These are phyloP conservation scores for Yamadazyma paraphyllophila DNA, from an alignment of 805 yeast species.

Conservation along the genomic window DNA sequence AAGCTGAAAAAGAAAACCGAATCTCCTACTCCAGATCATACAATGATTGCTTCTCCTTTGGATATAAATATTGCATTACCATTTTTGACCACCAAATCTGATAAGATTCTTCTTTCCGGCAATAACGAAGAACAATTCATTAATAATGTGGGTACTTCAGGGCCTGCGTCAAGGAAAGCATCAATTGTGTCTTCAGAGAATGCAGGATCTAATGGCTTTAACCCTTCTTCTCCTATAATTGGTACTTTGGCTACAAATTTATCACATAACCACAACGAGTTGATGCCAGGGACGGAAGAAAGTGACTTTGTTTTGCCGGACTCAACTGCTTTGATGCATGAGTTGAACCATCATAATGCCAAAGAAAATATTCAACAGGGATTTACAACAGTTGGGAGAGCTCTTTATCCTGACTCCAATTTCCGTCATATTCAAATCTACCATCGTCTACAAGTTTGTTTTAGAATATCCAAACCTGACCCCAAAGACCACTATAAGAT, in stretches of 20 bases:
- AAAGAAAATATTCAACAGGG: slow-evolving; percentile 35
- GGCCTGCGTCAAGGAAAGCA: slow-evolving; percentile 26
- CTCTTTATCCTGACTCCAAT: slow-evolving; percentile 62
- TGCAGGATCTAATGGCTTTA: background rate
- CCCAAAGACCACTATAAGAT: slow-evolving; percentile 42
- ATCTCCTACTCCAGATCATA: slow-evolving; percentile 1
- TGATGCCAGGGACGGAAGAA: slow-evolving; percentile 10
- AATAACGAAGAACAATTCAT: slow-evolving; percentile 15
- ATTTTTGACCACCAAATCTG: slow-evolving; percentile 37
- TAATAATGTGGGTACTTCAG: slow-evolving; percentile 9
- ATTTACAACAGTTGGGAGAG: slow-evolving; percentile 32
- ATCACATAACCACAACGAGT: slow-evolving; percentile 23
- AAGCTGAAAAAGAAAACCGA: background rate
- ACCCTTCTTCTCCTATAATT: slow-evolving; percentile 34
- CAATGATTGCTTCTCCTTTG: slow-evolving; percentile 41
- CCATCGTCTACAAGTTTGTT: slow-evolving; percentile 69
- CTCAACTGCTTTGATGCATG: slow-evolving; percentile 28
- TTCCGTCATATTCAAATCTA: slow-evolving; percentile 60
- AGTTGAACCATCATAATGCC: slow-evolving; percentile 18
- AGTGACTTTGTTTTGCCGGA: slow-evolving; percentile 29
- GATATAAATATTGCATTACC: slow-evolving; percentile 45
- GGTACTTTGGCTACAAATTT: slow-evolving; percentile 42
- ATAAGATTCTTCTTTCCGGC: slow-evolving; percentile 27
- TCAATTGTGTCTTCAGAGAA: slow-evolving; percentile 19
- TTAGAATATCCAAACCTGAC: slow-evolving; percentile 65